phyloP scores from a whole-genome alignment of 441 rosid genomes.

The Pelargonium australe region DNA sequence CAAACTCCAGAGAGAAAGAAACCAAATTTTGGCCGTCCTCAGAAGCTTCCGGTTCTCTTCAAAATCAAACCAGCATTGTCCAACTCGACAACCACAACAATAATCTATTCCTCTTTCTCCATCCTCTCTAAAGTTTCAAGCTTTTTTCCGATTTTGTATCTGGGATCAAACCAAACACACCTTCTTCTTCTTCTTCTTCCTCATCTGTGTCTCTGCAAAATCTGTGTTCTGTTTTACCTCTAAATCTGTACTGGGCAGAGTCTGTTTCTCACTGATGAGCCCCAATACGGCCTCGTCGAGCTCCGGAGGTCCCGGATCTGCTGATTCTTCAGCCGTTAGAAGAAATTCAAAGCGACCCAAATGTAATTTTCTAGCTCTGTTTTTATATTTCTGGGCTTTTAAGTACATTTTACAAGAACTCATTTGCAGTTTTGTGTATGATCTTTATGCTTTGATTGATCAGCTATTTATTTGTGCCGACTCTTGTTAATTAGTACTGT shows the following conservation, averaged over 20 bases:
- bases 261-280: no score
- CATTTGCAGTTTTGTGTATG: neutral
- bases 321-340: constrained; percentile 8
- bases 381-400: neutral
- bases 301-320: constrained; percentile 5
- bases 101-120: neutral
- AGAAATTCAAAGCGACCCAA: constrained; percentile 10
- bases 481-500: neutral
- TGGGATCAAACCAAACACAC: no score
- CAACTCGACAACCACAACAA: neutral
- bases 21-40: neutral
- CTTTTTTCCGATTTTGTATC: neutral
- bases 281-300: constrained; percentile 1
- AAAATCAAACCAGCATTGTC: neutral
- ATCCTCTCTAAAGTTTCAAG: neutral
- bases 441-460: neutral
- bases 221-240: neutral
- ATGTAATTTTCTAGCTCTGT: neutral
- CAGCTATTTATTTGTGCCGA: neutral
- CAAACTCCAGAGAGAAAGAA: neutral
- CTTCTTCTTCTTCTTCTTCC: no score
- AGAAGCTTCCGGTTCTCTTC: neutral
- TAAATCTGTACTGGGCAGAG: no score
- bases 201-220: neutral
- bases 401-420: neutral